Conservation (phyloP, 257 asterid species). For the Cinchona pubescens region DNA sequence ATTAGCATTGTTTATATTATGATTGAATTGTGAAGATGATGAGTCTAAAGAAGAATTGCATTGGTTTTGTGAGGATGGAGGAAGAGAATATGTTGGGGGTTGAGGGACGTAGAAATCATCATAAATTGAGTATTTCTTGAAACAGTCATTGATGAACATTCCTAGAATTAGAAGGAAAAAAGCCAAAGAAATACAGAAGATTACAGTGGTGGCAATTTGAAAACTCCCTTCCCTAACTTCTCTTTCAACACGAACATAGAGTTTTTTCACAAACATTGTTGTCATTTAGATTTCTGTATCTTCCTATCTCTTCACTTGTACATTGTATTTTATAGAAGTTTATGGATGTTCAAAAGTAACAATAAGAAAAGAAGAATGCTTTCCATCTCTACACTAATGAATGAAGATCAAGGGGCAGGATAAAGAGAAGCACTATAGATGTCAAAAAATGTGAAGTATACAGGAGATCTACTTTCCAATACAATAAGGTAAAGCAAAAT, state of each 20-base stretch:
- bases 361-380: neutral
- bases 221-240: slow-evolving; percentile 39
- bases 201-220: slow-evolving; percentile 46
- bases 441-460: slow-evolving; percentile 3
- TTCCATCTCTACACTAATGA: neutral
- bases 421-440: neutral
- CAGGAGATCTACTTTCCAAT: neutral
- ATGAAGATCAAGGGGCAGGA: neutral
- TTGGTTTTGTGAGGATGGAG: slow-evolving; percentile 19
- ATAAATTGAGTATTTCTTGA: slow-evolving; percentile 40
- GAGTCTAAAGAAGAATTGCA: slow-evolving; percentile 22
- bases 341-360: neutral
- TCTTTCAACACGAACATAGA: slow-evolving; percentile 34
- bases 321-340: neutral
- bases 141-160: slow-evolving; percentile 49
- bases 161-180: slow-evolving; percentile 45
- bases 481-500: neutral
- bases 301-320: neutral
- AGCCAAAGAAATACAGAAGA: slow-evolving; percentile 42
- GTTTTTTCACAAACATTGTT: slow-evolving; percentile 39
- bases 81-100: slow-evolving; percentile 42
- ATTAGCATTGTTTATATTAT: neutral
- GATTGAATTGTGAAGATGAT: slow-evolving; percentile 7
- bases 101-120: slow-evolving; percentile 54
- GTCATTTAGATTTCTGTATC: neutral